Conservation (phyloP, 192 early-diverging fungal species). For the Coemansia sp. region DNA sequence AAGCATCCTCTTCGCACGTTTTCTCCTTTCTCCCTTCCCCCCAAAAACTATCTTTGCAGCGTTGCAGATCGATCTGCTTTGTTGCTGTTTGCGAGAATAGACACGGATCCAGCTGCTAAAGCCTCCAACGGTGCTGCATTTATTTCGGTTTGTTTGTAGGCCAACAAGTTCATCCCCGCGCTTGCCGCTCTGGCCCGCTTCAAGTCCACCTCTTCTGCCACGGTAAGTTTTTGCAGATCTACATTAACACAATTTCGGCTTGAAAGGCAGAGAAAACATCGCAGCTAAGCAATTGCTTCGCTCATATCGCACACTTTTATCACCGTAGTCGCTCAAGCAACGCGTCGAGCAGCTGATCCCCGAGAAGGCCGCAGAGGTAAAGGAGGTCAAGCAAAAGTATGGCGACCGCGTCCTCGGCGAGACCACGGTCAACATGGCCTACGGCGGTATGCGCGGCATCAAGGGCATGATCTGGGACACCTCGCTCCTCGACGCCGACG, state of each 20-base stretch:
- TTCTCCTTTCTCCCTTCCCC: background rate
- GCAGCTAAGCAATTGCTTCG: background rate
- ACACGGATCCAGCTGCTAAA: constrained; percentile 3
- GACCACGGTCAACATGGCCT: constrained; percentile 94
- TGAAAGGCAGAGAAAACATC: background rate
- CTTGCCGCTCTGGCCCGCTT: constrained; percentile 51
- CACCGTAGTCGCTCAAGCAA: constrained; percentile 74
- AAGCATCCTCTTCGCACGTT: too few relatives aligned
- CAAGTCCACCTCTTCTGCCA: constrained; percentile 56
- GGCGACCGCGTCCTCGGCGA: constrained; percentile 89
- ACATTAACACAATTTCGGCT: background rate
- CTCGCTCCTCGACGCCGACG: constrained; percentile 95
- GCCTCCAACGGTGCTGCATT: background rate
- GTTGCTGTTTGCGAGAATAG: background rate
- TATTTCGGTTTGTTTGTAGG: constrained; percentile 20
- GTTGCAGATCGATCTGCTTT: constrained; percentile 4
- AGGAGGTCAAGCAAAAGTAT: constrained; percentile 89
- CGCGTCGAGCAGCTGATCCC: constrained; percentile 92
- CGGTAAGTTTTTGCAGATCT: constrained; percentile 53
- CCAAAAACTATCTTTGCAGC: background rate
- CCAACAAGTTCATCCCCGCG: constrained; percentile 37
- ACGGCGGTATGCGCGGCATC: constrained; percentile 99
- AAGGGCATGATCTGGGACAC: constrained; percentile 99
- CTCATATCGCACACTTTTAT: background rate
- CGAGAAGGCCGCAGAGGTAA: constrained; percentile 92